A percentile compares a stretch with the other conserved stretches of the same genome.
These are phyloP conservation scores for Austroboletus festivus DNA, from an alignment of 768 basidiomycete genomes.

Conservation along the genomic window DNA sequence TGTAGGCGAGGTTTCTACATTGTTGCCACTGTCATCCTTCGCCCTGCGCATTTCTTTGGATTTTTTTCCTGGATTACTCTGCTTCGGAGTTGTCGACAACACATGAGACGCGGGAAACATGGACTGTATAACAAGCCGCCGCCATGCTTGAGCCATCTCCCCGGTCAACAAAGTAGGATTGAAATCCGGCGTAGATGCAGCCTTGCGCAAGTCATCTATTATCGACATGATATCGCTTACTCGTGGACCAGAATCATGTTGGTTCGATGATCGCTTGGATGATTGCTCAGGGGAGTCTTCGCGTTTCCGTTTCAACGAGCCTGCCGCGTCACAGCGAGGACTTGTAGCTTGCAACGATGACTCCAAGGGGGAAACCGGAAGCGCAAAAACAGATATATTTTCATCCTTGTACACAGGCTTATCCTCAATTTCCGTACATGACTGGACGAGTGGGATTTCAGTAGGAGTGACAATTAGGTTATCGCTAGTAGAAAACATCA, in stretches of 20 bases:
- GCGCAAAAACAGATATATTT: conserved; percentile 61
- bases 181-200: conserved; percentile 26
- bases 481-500: no score
- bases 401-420: conserved; percentile 57
- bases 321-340: neutral
- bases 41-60: conserved; percentile 11
- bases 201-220: conserved; percentile 17
- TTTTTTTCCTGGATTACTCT: conserved; percentile 3
- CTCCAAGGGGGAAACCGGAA: conserved; percentile 43
- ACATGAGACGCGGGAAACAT: conserved; percentile 56
- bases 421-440: conserved; percentile 22
- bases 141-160: conserved; percentile 53
- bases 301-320: conserved; percentile 42
- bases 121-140: conserved; percentile 44
- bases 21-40: conserved; percentile 2
- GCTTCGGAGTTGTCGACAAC: conserved; percentile 9
- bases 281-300: conserved; percentile 35
- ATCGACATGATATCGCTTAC: neutral
- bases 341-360: neutral
- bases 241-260: neutral
- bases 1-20: conserved; percentile 2
- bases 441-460: conserved; percentile 37
- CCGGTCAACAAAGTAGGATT: conserved; percentile 36
- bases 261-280: conserved; percentile 33
- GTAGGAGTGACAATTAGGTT: conserved; percentile 44